Conservation (phyloP, 2,329 filamentous ascomycete genomes). For the Berkeleyomyces rouxiae region DNA sequence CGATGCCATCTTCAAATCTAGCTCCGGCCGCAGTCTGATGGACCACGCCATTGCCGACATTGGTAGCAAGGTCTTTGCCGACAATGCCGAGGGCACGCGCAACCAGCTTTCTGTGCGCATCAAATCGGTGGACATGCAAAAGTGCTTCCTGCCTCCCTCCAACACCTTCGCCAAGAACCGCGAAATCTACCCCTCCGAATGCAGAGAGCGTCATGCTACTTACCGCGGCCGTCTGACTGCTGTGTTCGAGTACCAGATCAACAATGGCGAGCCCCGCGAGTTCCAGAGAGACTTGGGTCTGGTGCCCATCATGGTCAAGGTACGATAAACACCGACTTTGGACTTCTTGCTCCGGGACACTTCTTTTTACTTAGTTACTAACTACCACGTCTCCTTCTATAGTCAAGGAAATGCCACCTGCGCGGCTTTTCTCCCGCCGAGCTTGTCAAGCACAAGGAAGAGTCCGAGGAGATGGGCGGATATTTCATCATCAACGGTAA, state of each 20-base stretch:
- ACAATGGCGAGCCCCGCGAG: slow-evolving; percentile 70
- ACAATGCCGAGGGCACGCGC: slow-evolving; percentile 45
- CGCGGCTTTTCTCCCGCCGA: slow-evolving; percentile 68
- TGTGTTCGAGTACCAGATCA: slow-evolving; percentile 71
- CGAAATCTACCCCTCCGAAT: slow-evolving; percentile 81
- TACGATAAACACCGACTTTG: slow-evolving; percentile 24
- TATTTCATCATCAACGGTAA: slow-evolving; percentile 98
- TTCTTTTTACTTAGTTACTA: neutral
- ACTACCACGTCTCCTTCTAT: neutral
- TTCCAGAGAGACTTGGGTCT: slow-evolving; percentile 73
- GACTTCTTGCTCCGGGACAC: neutral
- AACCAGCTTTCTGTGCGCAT: slow-evolving; percentile 68
- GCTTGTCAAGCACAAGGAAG: slow-evolving; percentile 77
- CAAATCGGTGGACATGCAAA: slow-evolving; percentile 68
- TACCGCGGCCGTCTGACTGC: slow-evolving; percentile 78
- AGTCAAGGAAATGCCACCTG: slow-evolving; percentile 84
- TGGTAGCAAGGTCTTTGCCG: slow-evolving; percentile 72
- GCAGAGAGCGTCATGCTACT: slow-evolving; percentile 79
- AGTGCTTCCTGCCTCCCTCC: slow-evolving; percentile 56
- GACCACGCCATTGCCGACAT: slow-evolving; percentile 72
- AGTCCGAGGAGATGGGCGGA: slow-evolving; percentile 87
- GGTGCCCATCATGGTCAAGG: slow-evolving; percentile 85
- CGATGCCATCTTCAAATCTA: slow-evolving; percentile 59
- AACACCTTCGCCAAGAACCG: slow-evolving; percentile 77
- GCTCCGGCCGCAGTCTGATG: slow-evolving; percentile 27